Base-by-base conservation (phyloP, 2,329 filamentous ascomycete genomes). In the Seiridium cupressi region DNA sequence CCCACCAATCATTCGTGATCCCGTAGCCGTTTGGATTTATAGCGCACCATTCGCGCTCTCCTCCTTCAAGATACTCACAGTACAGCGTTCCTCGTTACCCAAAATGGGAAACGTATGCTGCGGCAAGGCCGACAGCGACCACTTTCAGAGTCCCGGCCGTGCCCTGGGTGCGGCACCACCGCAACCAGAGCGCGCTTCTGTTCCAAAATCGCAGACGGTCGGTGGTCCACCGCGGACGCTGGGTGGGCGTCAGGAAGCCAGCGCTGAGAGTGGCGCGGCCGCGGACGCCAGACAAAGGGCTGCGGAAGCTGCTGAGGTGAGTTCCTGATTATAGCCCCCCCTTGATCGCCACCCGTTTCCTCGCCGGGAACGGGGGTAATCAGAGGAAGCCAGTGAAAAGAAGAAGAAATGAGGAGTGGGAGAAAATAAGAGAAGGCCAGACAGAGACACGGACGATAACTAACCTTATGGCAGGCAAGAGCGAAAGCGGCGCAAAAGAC, bases 31-130 rank as follows among this genome's bases (percentile, higher is more conserved):
- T 26, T 26, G 18, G 18, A 26, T 26, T 26, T 26, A 26, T 26
- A 26, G 18, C 18, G 18, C 18, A 26, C 18, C 18, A 26, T 26
- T 2, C 18, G 18, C 18, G 18, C 18, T 26, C 18, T 26, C 18
- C 18, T 26, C 18, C 18, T 2, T 2, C 18, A 2, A 26, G 18
- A 26, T 26, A 26, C 18, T 26, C 18, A 26, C 18, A 26, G 3
- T 46, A 46, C 11, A 32, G 8, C 2, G n/a, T 35, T 42, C 8
- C 55, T 34, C 13, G 7, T 5, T n/a, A 36, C 18, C 7, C 18
- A 38, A 40, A 65, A 97, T 97, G 93, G 93, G 93, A 61, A 94
- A 92, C 74, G 83, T 92, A 76, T 97, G 91, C 79, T 97, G 91
- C 79, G 91, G 92, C 72, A 93, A 92, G 74, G 83, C 81, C 61